phyloP scores from a whole-genome alignment of 331 rosid genomes.

The Dryas integrifolia region DNA sequence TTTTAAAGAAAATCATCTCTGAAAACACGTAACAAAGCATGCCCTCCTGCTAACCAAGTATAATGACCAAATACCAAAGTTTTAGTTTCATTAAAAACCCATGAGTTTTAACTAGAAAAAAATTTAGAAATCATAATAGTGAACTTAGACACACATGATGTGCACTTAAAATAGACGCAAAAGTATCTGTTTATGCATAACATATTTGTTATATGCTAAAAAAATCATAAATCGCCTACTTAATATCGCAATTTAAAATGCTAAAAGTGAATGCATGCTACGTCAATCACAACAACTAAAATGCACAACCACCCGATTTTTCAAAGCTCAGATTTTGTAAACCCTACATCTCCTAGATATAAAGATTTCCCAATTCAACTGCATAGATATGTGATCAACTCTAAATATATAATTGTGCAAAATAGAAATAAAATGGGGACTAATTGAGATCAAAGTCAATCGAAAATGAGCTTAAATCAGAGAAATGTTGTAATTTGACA shows the following conservation, averaged over 20 bases:
- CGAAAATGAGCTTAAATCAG: slow-evolving; percentile 7
- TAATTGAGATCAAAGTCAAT: slow-evolving; percentile 8
- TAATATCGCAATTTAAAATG: background rate
- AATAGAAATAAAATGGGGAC: background rate
- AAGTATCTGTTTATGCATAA: background rate
- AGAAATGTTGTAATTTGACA: background rate
- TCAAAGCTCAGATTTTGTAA: slow-evolving; percentile 9
- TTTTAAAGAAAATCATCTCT: background rate
- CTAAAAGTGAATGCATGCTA: background rate
- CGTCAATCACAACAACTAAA: background rate
- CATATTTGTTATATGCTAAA: background rate
- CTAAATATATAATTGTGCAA: background rate
- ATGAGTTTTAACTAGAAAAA: background rate
- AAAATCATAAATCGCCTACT: background rate
- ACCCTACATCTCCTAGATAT: background rate
- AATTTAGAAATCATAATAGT: background rate
- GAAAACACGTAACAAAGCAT: background rate
- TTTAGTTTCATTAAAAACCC: background rate
- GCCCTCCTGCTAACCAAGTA: background rate
- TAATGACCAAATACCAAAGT: background rate
- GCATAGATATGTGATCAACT: background rate
- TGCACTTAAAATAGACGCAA: background rate
- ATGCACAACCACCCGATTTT: slow-evolving; percentile 7
- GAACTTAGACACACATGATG: background rate
- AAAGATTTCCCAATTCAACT: slow-evolving; percentile 1